A percentile compares a stretch with the other conserved stretches of the same genome.
Evolutionary conservation across 2,329 filamentous ascomycete genomes (phyloP).

Genomic region (Mollisiaceae sp.): DNA sequence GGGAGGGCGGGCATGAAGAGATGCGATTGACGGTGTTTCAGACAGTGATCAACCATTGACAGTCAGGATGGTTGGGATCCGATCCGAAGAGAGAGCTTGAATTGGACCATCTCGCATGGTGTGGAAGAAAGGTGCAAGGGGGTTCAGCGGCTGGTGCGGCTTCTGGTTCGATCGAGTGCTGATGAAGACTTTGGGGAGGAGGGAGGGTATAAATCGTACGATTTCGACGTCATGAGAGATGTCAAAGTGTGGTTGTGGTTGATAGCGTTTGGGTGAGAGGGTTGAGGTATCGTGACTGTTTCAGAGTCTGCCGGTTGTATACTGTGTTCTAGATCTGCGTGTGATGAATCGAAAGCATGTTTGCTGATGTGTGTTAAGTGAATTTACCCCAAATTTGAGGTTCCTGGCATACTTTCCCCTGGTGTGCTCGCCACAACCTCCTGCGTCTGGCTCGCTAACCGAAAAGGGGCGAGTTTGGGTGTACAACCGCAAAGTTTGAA

Average conservation of each 20-base stretch:
- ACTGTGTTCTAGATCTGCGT: conserved; percentile 1
- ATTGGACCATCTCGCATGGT: not conserved
- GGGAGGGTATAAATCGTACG: not conserved
- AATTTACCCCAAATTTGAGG: conserved; percentile 15
- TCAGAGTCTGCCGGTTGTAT: conserved; percentile 9
- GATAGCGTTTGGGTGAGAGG: conserved; percentile 11
- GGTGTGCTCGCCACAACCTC: not conserved
- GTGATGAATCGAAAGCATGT: not conserved
- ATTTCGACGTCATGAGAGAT: conserved; percentile 1
- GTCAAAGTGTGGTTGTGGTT: not conserved
- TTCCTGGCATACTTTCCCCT: conserved; percentile 4
- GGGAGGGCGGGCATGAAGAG: conserved; percentile 6
- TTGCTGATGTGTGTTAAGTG: not conserved
- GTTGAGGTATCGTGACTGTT: conserved; percentile 11
- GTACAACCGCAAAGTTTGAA: not conserved
- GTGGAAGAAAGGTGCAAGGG: not conserved
- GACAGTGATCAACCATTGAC: conserved; percentile 12
- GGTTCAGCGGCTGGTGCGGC: not conserved
- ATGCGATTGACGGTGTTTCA: conserved; percentile 22
- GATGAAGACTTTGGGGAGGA: not conserved
- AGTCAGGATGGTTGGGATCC: not conserved
- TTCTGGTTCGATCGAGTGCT: not conserved
- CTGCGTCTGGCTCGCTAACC: conserved; percentile 4
- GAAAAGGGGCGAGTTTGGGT: not conserved
- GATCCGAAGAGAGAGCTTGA: not conserved